A percentile compares a stretch with the other conserved stretches of the same genome.
phyloP scores from a whole-genome alignment of 345 rosid genomes.

The Zanthoxylum bungeanum region DNA sequence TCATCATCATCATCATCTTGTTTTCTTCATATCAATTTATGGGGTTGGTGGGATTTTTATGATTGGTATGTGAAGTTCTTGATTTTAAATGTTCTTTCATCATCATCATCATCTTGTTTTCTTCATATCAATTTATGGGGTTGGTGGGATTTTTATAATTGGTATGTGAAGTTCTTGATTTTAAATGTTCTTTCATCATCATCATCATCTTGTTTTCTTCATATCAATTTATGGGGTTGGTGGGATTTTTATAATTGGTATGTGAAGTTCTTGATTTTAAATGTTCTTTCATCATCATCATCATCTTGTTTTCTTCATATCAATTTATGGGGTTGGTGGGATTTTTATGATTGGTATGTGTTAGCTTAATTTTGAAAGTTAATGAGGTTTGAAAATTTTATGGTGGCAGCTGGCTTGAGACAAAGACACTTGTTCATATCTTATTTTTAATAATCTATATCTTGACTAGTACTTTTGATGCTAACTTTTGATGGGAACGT shows the following conservation, averaged over 20 bases:
- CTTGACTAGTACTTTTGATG: neutral
- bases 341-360: too few relatives aligned
- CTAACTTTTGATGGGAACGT: too few relatives aligned
- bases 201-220: too few relatives aligned
- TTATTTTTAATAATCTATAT: neutral
- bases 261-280: too few relatives aligned
- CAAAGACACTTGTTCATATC: neutral
- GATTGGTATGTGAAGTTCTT: conserved; percentile 21
- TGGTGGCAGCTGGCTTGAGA: neutral
- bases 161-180: too few relatives aligned
- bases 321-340: too few relatives aligned
- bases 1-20: neutral
- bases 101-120: neutral
- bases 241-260: too few relatives aligned
- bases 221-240: too few relatives aligned
- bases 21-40: neutral
- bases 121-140: neutral
- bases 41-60: neutral
- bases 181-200: too few relatives aligned
- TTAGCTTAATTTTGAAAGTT: neutral
- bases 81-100: too few relatives aligned
- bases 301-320: too few relatives aligned
- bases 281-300: too few relatives aligned
- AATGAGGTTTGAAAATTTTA: neutral
- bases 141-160: neutral